Percentiles rank a stretch among this genome's conserved stretches.
phyloP scores from a whole-genome alignment of 176 grass and related monocot genomes.

The Cymbopogon citratus region DNA sequence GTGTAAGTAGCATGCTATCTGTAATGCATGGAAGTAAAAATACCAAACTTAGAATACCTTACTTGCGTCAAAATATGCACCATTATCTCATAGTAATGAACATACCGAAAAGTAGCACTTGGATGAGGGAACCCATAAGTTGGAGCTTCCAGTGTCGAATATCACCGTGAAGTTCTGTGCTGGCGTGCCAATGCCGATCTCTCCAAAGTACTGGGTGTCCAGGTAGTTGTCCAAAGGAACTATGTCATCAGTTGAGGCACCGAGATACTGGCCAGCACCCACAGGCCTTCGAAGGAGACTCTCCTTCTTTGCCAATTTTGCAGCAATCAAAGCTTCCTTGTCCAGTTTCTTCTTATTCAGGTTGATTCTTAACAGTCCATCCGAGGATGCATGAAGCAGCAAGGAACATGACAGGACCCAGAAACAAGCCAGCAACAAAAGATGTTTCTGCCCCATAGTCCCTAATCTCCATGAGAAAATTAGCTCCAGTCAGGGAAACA shows the following conservation, averaged over 20 bases:
- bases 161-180: constrained; percentile 72
- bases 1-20: constrained; percentile 75
- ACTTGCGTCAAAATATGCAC: neutral
- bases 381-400: constrained; percentile 41
- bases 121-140: constrained; percentile 64
- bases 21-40: constrained; percentile 2
- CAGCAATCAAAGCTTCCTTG: constrained; percentile 40
- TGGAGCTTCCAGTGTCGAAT: constrained; percentile 82
- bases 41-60: neutral
- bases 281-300: constrained; percentile 9
- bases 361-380: constrained; percentile 59
- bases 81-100: neutral
- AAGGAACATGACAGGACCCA: constrained; percentile 46
- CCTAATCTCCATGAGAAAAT: constrained; percentile 15
- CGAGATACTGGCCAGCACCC: constrained; percentile 16
- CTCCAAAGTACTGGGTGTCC: constrained; percentile 81
- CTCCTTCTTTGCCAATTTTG: constrained; percentile 42
- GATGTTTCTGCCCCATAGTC: constrained; percentile 48
- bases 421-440: constrained; percentile 42
- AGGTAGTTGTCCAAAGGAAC: constrained; percentile 77
- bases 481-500: neutral
- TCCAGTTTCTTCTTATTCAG: constrained; percentile 67
- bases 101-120: constrained; percentile 77
- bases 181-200: constrained; percentile 61
- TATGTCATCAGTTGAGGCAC: constrained; percentile 40